Evolutionary conservation across 441 rosid species (phyloP).

Genomic region (Erodium chrysanthum): DNA sequence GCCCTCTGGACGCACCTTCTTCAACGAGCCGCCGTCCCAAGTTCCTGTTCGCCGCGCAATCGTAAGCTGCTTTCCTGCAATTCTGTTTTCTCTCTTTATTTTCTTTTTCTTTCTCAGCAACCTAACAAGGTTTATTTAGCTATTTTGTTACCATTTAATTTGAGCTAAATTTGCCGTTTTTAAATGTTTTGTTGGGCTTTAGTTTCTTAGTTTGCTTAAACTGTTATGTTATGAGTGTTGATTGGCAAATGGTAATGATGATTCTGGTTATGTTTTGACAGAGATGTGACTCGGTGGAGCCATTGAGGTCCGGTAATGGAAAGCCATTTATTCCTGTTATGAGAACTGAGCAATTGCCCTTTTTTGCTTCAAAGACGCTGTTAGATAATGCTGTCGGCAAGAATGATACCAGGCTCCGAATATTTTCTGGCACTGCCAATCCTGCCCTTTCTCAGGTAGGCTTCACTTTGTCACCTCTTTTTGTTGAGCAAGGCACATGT

Average conservation of each 20-base stretch:
- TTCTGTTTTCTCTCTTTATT: not conserved
- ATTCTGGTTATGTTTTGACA: conserved; percentile 12
- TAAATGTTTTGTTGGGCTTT: no score
- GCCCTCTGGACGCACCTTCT: not conserved
- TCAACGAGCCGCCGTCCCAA: not conserved
- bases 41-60: not conserved
- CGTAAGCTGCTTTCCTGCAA: not conserved
- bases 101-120: not conserved
- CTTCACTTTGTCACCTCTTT: not conserved
- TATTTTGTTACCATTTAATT: not conserved
- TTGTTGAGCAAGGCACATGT: not conserved
- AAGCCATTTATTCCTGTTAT: conserved; percentile 38
- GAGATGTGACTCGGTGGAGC: conserved; percentile 65
- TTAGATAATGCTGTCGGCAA: conserved; percentile 28
- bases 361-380: conserved; percentile 17
- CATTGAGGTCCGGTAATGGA: conserved; percentile 48
- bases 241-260: not conserved
- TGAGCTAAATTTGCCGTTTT: no score
- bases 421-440: conserved; percentile 90
- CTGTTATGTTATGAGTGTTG: not conserved
- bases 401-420: conserved; percentile 54
- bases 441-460: conserved; percentile 75
- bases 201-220: not conserved
- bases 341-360: conserved; percentile 13
- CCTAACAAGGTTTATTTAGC: not conserved